These are phyloP conservation scores for Shiraia sp. DNA, from an alignment of 2,329 filamentous ascomycete species.

Conservation along the genomic window DNA sequence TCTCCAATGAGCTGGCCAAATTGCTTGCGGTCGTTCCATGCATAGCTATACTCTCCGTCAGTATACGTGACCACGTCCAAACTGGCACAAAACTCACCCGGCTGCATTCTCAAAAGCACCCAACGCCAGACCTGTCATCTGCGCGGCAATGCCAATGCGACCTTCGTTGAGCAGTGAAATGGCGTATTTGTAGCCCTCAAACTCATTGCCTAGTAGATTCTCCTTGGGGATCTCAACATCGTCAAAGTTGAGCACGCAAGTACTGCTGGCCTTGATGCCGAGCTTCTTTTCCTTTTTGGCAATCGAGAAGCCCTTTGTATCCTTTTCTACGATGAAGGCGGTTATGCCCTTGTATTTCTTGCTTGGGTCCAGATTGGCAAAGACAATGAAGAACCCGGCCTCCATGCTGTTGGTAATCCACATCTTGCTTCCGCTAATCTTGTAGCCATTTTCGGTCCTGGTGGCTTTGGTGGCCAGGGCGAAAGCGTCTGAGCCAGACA, in stretches of 20 bases:
- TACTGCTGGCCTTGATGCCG: constrained; percentile 92
- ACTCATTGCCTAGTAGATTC: constrained; percentile 85
- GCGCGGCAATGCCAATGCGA: constrained; percentile 94
- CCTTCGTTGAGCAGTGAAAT: constrained; percentile 94
- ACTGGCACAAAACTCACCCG: constrained; percentile 54
- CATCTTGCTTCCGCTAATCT: constrained; percentile 93
- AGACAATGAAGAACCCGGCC: constrained; percentile 94
- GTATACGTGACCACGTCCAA: background rate
- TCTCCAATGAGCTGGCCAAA: constrained; percentile 92
- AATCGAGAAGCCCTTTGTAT: constrained; percentile 84
- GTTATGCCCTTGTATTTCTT: constrained; percentile 97
- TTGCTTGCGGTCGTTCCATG: constrained; percentile 98
- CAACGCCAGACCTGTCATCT: constrained; percentile 96
- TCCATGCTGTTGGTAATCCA: constrained; percentile 99
- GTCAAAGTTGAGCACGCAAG: constrained; percentile 96
- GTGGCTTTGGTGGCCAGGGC: constrained; percentile 89
- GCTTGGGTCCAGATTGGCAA: constrained; percentile 89
- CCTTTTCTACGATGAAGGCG: constrained; percentile 93
- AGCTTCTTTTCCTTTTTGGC: constrained; percentile 99
- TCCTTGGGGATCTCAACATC: constrained; percentile 88
- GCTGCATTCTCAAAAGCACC: constrained; percentile 96
- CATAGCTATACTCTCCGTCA: constrained; percentile 65
- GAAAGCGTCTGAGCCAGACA: constrained; percentile 93
- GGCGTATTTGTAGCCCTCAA: constrained; percentile 97
- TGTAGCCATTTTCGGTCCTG: constrained; percentile 81